Conservation (phyloP, 352 stramenopile genomes). For the Phytophthora fragariae region DNA sequence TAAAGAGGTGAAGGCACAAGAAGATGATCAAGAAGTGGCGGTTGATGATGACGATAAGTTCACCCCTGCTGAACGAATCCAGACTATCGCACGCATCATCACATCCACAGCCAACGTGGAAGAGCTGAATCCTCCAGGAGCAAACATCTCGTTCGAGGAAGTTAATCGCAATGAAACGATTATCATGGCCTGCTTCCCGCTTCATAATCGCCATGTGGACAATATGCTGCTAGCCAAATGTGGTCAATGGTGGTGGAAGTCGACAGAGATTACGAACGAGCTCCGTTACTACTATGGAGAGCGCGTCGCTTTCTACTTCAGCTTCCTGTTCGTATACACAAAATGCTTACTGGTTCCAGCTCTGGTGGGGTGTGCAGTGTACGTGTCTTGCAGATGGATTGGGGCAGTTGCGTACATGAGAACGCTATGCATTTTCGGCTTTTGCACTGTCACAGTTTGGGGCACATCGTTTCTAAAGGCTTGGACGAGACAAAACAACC, state of each 20-base stretch:
- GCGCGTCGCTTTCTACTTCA: slow-evolving; percentile 88
- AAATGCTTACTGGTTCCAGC: slow-evolving; percentile 78
- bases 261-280: slow-evolving; percentile 86
- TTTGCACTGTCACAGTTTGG: slow-evolving; percentile 79
- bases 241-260: slow-evolving; percentile 77
- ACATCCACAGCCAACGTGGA: slow-evolving; percentile 76
- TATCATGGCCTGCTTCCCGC: slow-evolving; percentile 80
- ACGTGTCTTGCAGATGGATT: slow-evolving; percentile 76
- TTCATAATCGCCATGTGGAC: slow-evolving; percentile 87
- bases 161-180: slow-evolving; percentile 78
- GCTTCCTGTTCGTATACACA: slow-evolving; percentile 87
- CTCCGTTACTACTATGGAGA: slow-evolving; percentile 88
- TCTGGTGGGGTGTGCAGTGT: slow-evolving; percentile 63
- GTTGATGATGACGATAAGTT: slow-evolving; percentile 77
- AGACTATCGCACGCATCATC: slow-evolving; percentile 90
- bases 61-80: slow-evolving; percentile 82
- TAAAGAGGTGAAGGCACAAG: slow-evolving; percentile 14
- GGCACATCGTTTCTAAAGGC: slow-evolving; percentile 80
- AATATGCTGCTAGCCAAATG: slow-evolving; percentile 74
- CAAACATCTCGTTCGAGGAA: slow-evolving; percentile 81
- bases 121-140: slow-evolving; percentile 80
- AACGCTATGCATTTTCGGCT: slow-evolving; percentile 81
- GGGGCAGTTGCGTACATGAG: slow-evolving; percentile 83
- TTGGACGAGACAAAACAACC: slow-evolving; percentile 81
- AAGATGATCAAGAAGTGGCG: slow-evolving; percentile 36